Evolutionary conservation across 192 early-diverging fungal species (phyloP).

Genomic region (Entomortierella lignicola): DNA sequence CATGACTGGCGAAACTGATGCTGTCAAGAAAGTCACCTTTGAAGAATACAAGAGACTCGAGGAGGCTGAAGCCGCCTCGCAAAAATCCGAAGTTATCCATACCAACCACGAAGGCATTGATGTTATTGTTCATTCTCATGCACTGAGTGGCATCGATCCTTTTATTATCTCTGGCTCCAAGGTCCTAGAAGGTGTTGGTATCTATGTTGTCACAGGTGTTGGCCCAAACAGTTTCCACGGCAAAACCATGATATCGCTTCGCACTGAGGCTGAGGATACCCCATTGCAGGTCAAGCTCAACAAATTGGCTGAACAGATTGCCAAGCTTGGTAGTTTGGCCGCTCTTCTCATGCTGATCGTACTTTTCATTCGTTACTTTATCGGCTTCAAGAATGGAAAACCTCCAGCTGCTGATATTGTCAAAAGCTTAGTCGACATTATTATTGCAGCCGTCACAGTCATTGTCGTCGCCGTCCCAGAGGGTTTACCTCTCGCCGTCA

Average conservation of each 20-base stretch:
- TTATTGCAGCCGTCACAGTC: slow-evolving; percentile 92
- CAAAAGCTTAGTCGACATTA: slow-evolving; percentile 72
- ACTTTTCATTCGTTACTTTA: slow-evolving; percentile 85
- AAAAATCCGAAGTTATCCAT: slow-evolving; percentile 22
- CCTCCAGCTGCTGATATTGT: slow-evolving; percentile 64
- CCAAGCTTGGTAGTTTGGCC: slow-evolving; percentile 87
- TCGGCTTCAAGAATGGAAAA: slow-evolving; percentile 57
- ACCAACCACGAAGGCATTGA: slow-evolving; percentile 56
- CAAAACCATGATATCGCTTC: slow-evolving; percentile 85
- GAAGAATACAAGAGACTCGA: slow-evolving; percentile 57
- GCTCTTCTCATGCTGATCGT: slow-evolving; percentile 86
- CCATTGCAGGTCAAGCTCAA: slow-evolving; percentile 93
- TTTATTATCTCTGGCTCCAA: slow-evolving; percentile 94
- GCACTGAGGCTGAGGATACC: slow-evolving; percentile 87
- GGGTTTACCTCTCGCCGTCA: slow-evolving; percentile 96
- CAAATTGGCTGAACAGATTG: slow-evolving; percentile 90
- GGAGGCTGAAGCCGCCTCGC: slow-evolving; percentile 26
- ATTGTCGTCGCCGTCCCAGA: slow-evolving; percentile 98
- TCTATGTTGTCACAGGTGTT: slow-evolving; percentile 85
- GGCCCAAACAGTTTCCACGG: slow-evolving; percentile 92
- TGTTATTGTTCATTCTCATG: slow-evolving; percentile 15
- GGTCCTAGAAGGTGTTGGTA: slow-evolving; percentile 87
- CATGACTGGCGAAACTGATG: slow-evolving; percentile 91
- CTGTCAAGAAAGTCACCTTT: slow-evolving; percentile 78
- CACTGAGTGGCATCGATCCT: slow-evolving; percentile 62